Base-by-base conservation (phyloP, 2,329 filamentous ascomycete species). In the Talaromyces verruculosus region DNA sequence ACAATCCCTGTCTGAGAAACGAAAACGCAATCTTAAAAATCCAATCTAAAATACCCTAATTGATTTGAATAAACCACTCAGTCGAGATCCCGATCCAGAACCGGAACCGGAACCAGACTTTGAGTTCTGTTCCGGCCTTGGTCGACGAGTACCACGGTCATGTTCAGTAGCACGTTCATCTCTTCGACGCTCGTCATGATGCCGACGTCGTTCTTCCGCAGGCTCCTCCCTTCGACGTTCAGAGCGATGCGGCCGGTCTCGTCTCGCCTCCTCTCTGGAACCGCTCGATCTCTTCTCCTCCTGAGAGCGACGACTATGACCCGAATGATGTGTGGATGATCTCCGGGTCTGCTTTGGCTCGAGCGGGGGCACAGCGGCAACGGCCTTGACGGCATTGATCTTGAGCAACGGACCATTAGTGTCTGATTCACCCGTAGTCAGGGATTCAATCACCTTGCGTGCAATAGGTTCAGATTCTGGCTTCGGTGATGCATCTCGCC, bases 371-470 rank as follows among this genome's bases (percentile, higher is more conserved):
- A 72, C 71, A 33, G 73, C 74, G 35, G 71, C 73, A 30, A 73
- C 69, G 47, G 73, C 75, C 65, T 76, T 77, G 63, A 69, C 66
- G 49, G 72, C 72, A 63, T 79, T 80, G 19, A 81, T 68, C 61
- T 73, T 76, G 41, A 81, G 71, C 17, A 80, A 71, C n/a, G 75
- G 78, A 0, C 73, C 75, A 35, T 76, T 75, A 19, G 75, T 78
- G 61, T 80, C 76, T 5, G 78, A 79, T 49, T 79, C 73, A n/a
- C 77, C 80, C 17, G 74, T 74, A 17, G 74, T 75, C 71, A 80
- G 76, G 63, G 76, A 79, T 33, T 74, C 73, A 41, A 78, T 66
- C 67, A 76, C 76, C 45, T 73, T 72, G 53, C 73, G 71, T 7
- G 49, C 37, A 19, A 66, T 30, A 59, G 59, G 45, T 28, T 66